phyloP scores from a whole-genome alignment of 2,329 filamentous ascomycete genomes.

The Rutstroemia sydowiana region DNA sequence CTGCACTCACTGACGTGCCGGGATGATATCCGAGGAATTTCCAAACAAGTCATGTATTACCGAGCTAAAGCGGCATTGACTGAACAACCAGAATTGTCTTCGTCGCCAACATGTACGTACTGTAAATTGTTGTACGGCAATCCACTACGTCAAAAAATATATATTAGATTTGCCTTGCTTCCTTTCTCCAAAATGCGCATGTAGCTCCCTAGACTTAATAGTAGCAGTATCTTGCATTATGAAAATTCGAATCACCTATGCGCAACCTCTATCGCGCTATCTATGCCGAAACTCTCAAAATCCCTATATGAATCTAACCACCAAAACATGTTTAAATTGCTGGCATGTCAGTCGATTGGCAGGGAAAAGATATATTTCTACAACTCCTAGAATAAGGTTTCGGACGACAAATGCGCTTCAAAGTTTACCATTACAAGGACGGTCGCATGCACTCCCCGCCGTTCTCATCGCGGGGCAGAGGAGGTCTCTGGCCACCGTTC shows the following conservation, averaged over 20 bases:
- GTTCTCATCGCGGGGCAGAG: conserved; percentile 25
- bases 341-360: background rate
- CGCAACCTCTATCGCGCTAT: background rate
- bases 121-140: no score
- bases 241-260: background rate
- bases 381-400: background rate
- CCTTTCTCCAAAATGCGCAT: background rate
- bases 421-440: background rate
- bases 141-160: no score
- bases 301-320: background rate
- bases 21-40: no score
- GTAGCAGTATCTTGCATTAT: background rate
- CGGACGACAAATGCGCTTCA: background rate
- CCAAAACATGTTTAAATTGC: background rate
- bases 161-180: background rate
- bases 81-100: no score
- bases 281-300: background rate
- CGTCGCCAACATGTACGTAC: no score
- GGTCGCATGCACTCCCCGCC: conserved; percentile 20
- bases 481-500: conserved; percentile 24
- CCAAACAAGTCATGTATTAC: no score
- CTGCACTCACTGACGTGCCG: no score
- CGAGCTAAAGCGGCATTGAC: no score
- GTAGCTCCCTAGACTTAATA: background rate
- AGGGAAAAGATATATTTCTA: background rate